phyloP scores from a whole-genome alignment of 2,329 filamentous ascomycete genomes.

The Fusarium abutilonis region DNA sequence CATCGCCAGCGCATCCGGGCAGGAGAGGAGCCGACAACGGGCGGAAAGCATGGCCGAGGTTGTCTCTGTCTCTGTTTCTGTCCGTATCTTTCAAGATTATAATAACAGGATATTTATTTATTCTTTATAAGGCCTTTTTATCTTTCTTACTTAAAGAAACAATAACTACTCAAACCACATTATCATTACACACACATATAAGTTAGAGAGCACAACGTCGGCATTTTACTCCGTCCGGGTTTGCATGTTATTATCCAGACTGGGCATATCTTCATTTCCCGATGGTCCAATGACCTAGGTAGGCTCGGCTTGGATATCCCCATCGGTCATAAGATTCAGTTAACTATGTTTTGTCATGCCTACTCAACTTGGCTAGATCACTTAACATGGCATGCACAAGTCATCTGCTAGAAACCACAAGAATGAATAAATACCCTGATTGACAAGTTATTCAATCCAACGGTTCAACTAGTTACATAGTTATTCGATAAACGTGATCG shows the following conservation, averaged over 20 bases:
- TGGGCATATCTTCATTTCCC: conserved; percentile 36
- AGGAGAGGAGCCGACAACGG: conserved; percentile 32
- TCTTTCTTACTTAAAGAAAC: too few relatives aligned
- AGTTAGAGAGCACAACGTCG: not conserved
- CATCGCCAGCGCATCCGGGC: conserved; percentile 21
- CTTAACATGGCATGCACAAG: conserved; percentile 1
- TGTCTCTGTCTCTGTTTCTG: not conserved
- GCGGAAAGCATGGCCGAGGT: conserved; percentile 37
- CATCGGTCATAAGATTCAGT: conserved; percentile 11
- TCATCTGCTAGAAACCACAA: not conserved
- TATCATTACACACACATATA: too few relatives aligned
- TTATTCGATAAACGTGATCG: conserved; percentile 1
- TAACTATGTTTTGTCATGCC: conserved; percentile 7
- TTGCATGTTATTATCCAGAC: conserved; percentile 7
- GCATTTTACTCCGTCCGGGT: conserved; percentile 7
- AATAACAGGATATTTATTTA: too few relatives aligned
- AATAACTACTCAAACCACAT: too few relatives aligned
- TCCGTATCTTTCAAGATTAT: too few relatives aligned
- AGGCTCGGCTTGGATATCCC: conserved; percentile 16
- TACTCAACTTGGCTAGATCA: conserved; percentile 10
- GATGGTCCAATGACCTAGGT: conserved; percentile 33
- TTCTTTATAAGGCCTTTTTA: too few relatives aligned
- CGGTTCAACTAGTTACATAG: not conserved
- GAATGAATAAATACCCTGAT: not conserved
- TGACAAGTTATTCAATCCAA: too few relatives aligned